Conservation (phyloP, 1,284 basidiomycete species). For the Peniophora sp. region DNA sequence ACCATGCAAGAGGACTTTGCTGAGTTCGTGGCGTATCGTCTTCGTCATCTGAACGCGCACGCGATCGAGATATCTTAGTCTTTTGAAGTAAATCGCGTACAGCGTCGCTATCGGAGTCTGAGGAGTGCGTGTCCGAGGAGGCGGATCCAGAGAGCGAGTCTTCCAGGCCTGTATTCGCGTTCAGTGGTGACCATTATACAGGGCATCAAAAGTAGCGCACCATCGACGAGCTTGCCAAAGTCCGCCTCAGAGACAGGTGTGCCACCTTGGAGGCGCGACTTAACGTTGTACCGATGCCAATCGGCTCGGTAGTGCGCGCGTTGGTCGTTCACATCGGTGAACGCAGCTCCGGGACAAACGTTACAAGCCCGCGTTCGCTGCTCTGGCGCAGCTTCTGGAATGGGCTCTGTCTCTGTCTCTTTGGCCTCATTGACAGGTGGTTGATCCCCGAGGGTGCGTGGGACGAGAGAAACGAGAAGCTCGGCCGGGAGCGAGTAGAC, state of each 20-base stretch:
- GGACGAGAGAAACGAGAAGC: constrained; percentile 60
- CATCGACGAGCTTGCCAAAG: constrained; percentile 74
- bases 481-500: constrained; percentile 62
- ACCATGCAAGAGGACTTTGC: constrained; percentile 82
- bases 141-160: constrained; percentile 88
- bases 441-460: constrained; percentile 46
- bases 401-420: constrained; percentile 22
- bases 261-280: constrained; percentile 60
- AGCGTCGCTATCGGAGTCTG: constrained; percentile 49
- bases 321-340: constrained; percentile 76
- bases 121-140: constrained; percentile 52
- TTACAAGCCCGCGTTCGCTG: constrained; percentile 53
- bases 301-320: constrained; percentile 87
- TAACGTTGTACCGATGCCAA: constrained; percentile 98
- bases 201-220: no score
- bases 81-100: constrained; percentile 64
- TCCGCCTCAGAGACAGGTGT: constrained; percentile 59
- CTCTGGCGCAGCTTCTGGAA: constrained; percentile 13
- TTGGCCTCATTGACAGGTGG: background rate
- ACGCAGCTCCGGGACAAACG: constrained; percentile 66
- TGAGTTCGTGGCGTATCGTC: constrained; percentile 31
- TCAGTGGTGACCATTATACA: no score
- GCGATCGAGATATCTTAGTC: constrained; percentile 42
- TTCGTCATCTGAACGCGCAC: constrained; percentile 33
- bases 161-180: constrained; percentile 52